phyloP scores from a whole-genome alignment of 768 basidiomycete species.

The Leccinum ochraceum region DNA sequence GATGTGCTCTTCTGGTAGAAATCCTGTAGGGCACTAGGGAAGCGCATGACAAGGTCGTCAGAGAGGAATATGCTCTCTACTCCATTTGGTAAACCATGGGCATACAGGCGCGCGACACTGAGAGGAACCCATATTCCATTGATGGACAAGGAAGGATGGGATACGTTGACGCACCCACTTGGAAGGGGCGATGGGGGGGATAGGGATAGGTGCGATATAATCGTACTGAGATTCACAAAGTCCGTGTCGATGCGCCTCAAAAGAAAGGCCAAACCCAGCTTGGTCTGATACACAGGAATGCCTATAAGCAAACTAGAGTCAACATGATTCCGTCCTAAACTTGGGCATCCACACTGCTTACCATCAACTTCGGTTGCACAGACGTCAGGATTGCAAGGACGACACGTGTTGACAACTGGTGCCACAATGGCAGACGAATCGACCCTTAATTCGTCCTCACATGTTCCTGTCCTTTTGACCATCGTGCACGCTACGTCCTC shows the following conservation, averaged over 20 bases:
- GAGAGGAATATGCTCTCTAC: conserved; percentile 59
- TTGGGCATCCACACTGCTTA: conserved; percentile 30
- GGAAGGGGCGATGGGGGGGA: conserved; percentile 36
- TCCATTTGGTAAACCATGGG: conserved; percentile 26
- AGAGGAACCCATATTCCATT: conserved; percentile 75
- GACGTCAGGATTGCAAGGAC: conserved; percentile 61
- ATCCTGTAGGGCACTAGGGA: conserved; percentile 61
- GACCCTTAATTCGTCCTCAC: conserved; percentile 6
- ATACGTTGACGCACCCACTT: conserved; percentile 50
- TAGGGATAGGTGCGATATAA: conserved; percentile 42
- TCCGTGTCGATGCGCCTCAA: conserved; percentile 78
- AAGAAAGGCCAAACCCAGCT: conserved; percentile 53
- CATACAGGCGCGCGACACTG: conserved; percentile 48
- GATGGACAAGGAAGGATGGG: conserved; percentile 52
- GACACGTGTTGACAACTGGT: conserved; percentile 59
- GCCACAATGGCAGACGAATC: conserved; percentile 2
- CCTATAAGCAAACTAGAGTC: conserved; percentile 40
- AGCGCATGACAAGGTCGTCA: conserved; percentile 59
- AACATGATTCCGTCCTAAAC: conserved; percentile 5
- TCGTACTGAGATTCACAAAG: conserved; percentile 66
- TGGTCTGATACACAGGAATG: conserved; percentile 74
- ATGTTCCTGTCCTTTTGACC: conserved; percentile 8
- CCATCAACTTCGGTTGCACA: conserved; percentile 73
- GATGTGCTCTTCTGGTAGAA: conserved; percentile 51
- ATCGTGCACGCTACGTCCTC: conserved; percentile 5